These are phyloP conservation scores for Chrysoporthe deuterocubensis DNA, from an alignment of 2,329 filamentous ascomycete species.

Conservation along the genomic window DNA sequence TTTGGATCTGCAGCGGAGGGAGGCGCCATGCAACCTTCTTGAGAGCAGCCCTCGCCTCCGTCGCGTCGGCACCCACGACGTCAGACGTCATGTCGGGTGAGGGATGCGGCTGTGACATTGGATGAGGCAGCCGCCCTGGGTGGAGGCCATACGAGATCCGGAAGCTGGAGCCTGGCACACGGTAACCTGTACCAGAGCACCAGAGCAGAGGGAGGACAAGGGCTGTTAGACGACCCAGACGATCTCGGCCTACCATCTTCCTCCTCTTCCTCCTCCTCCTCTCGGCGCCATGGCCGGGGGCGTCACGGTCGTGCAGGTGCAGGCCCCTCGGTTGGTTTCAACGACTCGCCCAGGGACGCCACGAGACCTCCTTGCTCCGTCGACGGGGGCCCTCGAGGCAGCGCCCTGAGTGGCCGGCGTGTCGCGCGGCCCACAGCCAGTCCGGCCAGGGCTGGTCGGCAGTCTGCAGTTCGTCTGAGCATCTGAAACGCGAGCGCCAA, in stretches of 20 bases:
- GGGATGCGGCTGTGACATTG: not conserved
- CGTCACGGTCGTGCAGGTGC: not conserved
- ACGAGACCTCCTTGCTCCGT: too few species aligned
- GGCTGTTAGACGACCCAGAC: not conserved
- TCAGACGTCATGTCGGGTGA: not conserved
- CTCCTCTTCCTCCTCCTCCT: not conserved
- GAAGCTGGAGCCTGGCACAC: too few species aligned
- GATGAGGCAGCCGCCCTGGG: too few species aligned
- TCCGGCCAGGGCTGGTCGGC: not conserved
- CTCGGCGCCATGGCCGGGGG: not conserved
- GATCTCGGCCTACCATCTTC: not conserved
- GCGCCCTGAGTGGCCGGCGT: not conserved
- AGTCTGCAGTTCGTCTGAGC: constrained; percentile 1
- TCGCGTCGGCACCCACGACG: not conserved
- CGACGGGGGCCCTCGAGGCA: too few species aligned
- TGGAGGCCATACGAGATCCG: too few species aligned
- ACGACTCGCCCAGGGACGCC: not conserved
- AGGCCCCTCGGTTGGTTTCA: not conserved
- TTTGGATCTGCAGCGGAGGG: not conserved
- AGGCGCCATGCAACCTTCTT: not conserved
- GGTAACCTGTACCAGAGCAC: not conserved
- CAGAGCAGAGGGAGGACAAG: not conserved
- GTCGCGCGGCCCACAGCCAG: not conserved
- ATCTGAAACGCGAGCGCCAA: constrained; percentile 6
- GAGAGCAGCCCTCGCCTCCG: not conserved